Base-by-base conservation (phyloP, 2,329 filamentous ascomycete species). In the Penicillium freii region DNA sequence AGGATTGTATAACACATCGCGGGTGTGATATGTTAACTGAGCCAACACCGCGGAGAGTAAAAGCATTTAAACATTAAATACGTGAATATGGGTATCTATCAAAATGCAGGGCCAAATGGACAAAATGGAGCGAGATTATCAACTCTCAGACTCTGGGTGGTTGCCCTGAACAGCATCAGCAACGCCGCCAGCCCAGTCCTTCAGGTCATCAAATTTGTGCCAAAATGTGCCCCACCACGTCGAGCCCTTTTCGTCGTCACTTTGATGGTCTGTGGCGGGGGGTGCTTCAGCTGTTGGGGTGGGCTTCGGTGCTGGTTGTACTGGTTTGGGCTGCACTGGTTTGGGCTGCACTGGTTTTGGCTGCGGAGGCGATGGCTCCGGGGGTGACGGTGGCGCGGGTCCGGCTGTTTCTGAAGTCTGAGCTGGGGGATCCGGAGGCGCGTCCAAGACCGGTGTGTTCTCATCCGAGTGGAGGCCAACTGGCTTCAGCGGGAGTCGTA, bases 401-500 rank as follows among this genome's bases (percentile, higher is more conserved):
- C 38, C 39, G 3, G 50, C 36, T 9, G 62, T 44, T 13, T 58
- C 47, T 6, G 61, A 42, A n/a, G 59, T 60, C n/a, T 59, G 65
- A 25, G 57, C 52, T 1, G 71, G 69, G 17, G 71, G 71, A 60
- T 77, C 74, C 21, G 69, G 56, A n/a, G 72, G 71, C 15, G 62
- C 65, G 11, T 71, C 73, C 5, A 71, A 52, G 4, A 52, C 53
- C 6, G 75, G 73, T 1, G 66, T 62, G 52, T 71, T 64, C 27
- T 69, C 64, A 53, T 79, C 77, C 10, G 75, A 77, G 64, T 81
- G 78, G 25, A 79, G 65, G 3, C 78, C 78, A 2, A 76, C 66
- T 6, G 77, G 71, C 48, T 74, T 71, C 43, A 81, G 59, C n/a
- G 78, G 78, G 6, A 81, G 73, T 47, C 73, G 75, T 25, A 97